These are phyloP conservation scores for Acacia crassicarpa DNA, from an alignment of 306 rosid genomes.

Conservation along the genomic window DNA sequence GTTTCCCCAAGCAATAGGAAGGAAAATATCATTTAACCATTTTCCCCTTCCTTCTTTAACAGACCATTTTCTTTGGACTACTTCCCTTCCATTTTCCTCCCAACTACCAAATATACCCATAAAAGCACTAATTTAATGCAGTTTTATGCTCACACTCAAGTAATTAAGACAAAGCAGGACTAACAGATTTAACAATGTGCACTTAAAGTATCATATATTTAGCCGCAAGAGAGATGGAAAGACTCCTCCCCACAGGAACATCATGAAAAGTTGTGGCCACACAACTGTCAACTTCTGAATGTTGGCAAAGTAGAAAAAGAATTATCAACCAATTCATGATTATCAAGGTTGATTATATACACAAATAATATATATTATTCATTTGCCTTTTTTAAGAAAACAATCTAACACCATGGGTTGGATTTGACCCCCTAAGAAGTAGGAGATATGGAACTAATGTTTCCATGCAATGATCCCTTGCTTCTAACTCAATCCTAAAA, in stretches of 20 bases:
- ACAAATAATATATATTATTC: neutral
- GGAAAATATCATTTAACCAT: neutral
- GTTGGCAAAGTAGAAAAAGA: neutral
- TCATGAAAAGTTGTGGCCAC: neutral
- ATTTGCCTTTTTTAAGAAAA: neutral
- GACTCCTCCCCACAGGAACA: conserved; percentile 6
- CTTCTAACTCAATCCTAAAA: conserved; percentile 16
- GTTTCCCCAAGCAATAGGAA: neutral
- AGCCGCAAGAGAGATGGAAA: neutral
- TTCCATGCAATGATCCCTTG: neutral
- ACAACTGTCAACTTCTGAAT: neutral
- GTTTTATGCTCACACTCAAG: conserved; percentile 1
- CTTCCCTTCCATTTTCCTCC: neutral
- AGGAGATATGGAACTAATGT: conserved; percentile 4
- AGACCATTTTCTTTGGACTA: neutral
- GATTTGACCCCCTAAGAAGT: neutral
- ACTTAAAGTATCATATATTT: neutral
- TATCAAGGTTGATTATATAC: neutral
- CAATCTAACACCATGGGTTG: neutral
- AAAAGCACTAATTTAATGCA: neutral
- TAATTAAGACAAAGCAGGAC: neutral
- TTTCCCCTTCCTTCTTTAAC: neutral
- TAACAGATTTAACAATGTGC: neutral
- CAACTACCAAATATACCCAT: neutral
- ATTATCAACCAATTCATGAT: neutral